A percentile compares a stretch with the other conserved stretches of the same genome.
Conservation (phyloP, 164 flowering plant genomes). For the Chimonanthus praecox region DNA sequence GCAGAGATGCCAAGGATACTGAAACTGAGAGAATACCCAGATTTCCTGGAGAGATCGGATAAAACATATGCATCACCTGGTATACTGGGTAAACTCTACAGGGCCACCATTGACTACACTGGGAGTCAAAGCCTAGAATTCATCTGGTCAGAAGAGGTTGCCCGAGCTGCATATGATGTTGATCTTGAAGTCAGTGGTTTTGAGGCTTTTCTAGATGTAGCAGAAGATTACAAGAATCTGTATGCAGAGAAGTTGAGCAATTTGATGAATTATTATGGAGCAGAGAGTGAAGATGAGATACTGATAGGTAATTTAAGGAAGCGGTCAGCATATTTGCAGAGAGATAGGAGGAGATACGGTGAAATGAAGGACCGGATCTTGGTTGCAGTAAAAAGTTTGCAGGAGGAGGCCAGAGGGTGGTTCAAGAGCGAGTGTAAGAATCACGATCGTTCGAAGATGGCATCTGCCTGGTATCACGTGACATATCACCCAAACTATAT, state of each 20-base stretch:
- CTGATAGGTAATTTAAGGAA: slow-evolving; percentile 64
- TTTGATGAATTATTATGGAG: slow-evolving; percentile 64
- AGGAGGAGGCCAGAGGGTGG: slow-evolving; percentile 69
- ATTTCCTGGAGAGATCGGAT: slow-evolving; percentile 80
- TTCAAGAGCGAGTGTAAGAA: slow-evolving; percentile 45
- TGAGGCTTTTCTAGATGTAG: slow-evolving; percentile 48
- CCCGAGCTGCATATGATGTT: slow-evolving; percentile 44
- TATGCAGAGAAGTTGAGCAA: slow-evolving; percentile 46
- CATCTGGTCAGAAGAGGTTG: slow-evolving; percentile 26
- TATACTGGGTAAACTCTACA: slow-evolving; percentile 76
- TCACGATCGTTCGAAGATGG: slow-evolving; percentile 44
- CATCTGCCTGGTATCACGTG: slow-evolving; percentile 93
- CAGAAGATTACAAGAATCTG: slow-evolving; percentile 45
- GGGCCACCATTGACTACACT: slow-evolving; percentile 33
- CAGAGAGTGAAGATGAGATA: slow-evolving; percentile 66
- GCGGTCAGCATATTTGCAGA: slow-evolving; percentile 38
- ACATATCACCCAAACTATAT: slow-evolving; percentile 59
- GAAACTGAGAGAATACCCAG: slow-evolving; percentile 77
- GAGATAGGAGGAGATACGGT: slow-evolving; percentile 54
- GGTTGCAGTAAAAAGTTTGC: slow-evolving; percentile 43
- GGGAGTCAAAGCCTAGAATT: slow-evolving; percentile 15
- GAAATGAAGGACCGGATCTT: slow-evolving; percentile 79
- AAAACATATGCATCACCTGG: slow-evolving; percentile 56
- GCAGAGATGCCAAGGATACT: slow-evolving; percentile 80
- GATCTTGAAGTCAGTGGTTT: slow-evolving; percentile 70